Evolutionary conservation across 139 green algal species (phyloP).

Genomic region (Chlamydomonas schloesseri): DNA sequence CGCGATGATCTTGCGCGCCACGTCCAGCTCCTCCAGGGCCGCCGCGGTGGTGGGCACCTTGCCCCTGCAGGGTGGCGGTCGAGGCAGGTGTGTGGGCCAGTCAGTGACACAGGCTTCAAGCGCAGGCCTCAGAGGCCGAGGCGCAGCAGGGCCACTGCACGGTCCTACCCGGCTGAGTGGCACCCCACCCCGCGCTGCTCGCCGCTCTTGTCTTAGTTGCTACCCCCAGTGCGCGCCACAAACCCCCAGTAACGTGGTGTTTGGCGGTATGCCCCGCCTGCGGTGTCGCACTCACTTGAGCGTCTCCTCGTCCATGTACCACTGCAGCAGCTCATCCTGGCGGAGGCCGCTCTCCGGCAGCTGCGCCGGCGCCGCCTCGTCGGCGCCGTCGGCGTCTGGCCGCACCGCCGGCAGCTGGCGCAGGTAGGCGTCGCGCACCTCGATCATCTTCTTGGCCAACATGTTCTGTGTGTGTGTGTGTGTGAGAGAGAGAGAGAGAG

Average conservation of each 20-base stretch:
- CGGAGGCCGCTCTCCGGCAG: constrained; percentile 56
- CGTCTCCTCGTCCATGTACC: constrained; percentile 86
- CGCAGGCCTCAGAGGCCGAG: too few species aligned
- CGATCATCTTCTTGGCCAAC: constrained; percentile 70
- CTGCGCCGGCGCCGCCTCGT: neutral
- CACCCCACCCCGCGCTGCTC: neutral
- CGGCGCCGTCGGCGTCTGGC: neutral
- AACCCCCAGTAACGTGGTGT: too few species aligned
- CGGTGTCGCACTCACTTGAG: constrained; percentile 62
- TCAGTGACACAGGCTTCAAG: too few species aligned
- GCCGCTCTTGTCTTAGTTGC: too few species aligned
- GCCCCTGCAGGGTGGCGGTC: constrained; percentile 41
- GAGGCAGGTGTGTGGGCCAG: too few species aligned
- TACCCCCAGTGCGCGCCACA: too few species aligned
- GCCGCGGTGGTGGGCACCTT: constrained; percentile 55
- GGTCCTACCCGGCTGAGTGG: too few species aligned
- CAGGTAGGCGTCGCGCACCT: constrained; percentile 61
- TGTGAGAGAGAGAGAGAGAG: too few species aligned
- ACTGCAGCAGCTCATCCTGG: constrained; percentile 87
- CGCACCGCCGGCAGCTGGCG: constrained; percentile 58
- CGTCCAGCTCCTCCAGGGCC: constrained; percentile 53
- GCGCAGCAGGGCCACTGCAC: too few species aligned
- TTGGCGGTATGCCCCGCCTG: too few species aligned
- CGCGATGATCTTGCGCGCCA: constrained; percentile 78
- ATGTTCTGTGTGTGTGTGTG: constrained; percentile 64